phyloP scores from a whole-genome alignment of 352 stramenopile genomes.

The Phytophthora ramorum region DNA sequence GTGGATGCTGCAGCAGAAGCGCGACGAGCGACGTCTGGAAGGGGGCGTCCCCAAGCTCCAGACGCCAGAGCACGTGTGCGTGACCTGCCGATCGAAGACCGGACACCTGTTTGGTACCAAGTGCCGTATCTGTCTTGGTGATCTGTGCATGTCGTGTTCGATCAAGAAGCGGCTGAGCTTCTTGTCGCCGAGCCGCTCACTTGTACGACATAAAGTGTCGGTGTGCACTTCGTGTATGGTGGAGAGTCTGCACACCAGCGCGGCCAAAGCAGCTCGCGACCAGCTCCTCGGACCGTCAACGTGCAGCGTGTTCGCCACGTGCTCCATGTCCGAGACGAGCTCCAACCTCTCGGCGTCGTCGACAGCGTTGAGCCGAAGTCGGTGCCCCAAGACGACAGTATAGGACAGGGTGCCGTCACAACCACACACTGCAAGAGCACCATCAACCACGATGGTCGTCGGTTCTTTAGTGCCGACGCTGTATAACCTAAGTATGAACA shows the following conservation, averaged over 20 bases:
- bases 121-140: conserved; percentile 47
- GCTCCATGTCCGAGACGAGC: conserved; percentile 34
- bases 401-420: conserved; percentile 2
- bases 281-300: conserved; percentile 27
- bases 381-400: conserved; percentile 10
- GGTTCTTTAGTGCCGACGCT: conserved; percentile 33
- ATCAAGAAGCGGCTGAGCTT: conserved; percentile 51
- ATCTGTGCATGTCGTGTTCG: conserved; percentile 50
- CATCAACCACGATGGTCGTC: conserved; percentile 7
- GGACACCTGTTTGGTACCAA: conserved; percentile 30
- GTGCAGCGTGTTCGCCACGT: conserved; percentile 28
- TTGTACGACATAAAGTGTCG: conserved; percentile 33
- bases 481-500: conserved; percentile 17
- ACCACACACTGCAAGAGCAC: conserved; percentile 9
- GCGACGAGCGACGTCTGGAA: conserved; percentile 19
- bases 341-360: conserved; percentile 27
- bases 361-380: conserved; percentile 15
- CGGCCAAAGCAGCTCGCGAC: conserved; percentile 30
- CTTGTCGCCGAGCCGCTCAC: conserved; percentile 17
- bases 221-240: conserved; percentile 38
- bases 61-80: conserved; percentile 18
- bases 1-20: conserved; percentile 43
- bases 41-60: neutral
- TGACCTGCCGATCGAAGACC: conserved; percentile 39
- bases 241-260: conserved; percentile 33